These are phyloP conservation scores for Chimonanthus salicifolius DNA, from an alignment of 164 flowering plant species.

Conservation along the genomic window DNA sequence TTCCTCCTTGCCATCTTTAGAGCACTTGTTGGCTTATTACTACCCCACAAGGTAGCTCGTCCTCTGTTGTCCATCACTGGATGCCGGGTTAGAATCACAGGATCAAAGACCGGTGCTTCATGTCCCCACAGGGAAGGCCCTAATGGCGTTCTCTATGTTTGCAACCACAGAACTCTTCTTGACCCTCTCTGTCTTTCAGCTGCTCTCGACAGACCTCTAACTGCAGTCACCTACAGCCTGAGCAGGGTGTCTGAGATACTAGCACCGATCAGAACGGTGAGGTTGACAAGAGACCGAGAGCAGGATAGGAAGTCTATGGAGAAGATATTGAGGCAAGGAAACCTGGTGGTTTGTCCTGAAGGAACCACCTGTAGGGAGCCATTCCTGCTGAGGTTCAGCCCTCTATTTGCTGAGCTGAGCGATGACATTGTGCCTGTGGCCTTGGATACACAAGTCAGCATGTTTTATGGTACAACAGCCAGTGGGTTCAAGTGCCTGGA, in stretches of 20 bases:
- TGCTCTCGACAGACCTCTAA: conserved; percentile 13
- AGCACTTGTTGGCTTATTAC: neutral
- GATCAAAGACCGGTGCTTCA: neutral
- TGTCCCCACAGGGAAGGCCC: conserved; percentile 1
- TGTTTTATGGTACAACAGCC: conserved; percentile 39
- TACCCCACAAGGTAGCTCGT: conserved; percentile 25
- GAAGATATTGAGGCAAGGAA: conserved; percentile 24
- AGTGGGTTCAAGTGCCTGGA: conserved; percentile 37
- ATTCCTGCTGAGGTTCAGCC: conserved; percentile 35
- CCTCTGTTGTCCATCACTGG: conserved; percentile 25
- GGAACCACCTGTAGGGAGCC: conserved; percentile 48
- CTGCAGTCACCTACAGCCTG: conserved; percentile 28
- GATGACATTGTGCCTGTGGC: conserved; percentile 36
- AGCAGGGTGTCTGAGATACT: conserved; percentile 24
- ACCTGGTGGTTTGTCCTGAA: conserved; percentile 39
- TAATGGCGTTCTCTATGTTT: conserved; percentile 37
- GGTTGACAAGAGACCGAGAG: conserved; percentile 28
- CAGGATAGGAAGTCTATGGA: conserved; percentile 25
- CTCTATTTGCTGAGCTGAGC: conserved; percentile 36
- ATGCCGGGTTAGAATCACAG: conserved; percentile 5
- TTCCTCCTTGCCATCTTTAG: conserved; percentile 27
- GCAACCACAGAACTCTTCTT: conserved; percentile 57
- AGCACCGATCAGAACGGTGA: conserved; percentile 30
- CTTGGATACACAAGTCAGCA: conserved; percentile 16
- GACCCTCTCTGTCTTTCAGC: conserved; percentile 34